Percentiles rank a stretch among this genome's conserved stretches.
These are phyloP conservation scores for Chaetomiaceae sp. DNA, from an alignment of 2,329 filamentous ascomycete genomes.

Conservation along the genomic window DNA sequence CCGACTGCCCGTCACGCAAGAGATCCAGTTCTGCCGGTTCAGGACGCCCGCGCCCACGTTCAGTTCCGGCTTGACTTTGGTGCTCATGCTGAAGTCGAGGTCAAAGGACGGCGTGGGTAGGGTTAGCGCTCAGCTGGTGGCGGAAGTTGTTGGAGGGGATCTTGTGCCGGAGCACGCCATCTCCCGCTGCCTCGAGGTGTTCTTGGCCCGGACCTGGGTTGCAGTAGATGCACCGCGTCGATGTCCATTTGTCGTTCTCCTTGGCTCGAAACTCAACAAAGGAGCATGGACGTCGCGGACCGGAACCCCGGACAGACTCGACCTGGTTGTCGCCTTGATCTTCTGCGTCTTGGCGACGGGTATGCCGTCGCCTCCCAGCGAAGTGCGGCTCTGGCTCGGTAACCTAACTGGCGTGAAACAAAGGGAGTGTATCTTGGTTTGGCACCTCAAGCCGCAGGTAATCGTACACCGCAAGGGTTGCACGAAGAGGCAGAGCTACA, in stretches of 20 bases:
- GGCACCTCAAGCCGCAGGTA: too few relatives aligned
- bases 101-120: slow-evolving; percentile 19
- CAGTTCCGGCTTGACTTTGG: slow-evolving; percentile 23
- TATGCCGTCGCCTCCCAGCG: slow-evolving; percentile 15
- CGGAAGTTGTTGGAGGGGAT: slow-evolving; percentile 23
- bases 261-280: slow-evolving; percentile 24
- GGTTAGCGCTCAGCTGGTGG: slow-evolving; percentile 22
- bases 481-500: too few relatives aligned
- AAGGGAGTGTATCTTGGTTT: too few relatives aligned
- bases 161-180: slow-evolving; percentile 20
- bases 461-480: too few relatives aligned
- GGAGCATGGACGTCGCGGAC: slow-evolving; percentile 23
- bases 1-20: slow-evolving; percentile 23
- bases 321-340: slow-evolving; percentile 9
- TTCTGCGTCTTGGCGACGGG: slow-evolving; percentile 23
- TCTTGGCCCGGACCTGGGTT: slow-evolving; percentile 23
- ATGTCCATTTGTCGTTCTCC: slow-evolving; percentile 22
- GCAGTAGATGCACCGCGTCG: slow-evolving; percentile 21
- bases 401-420: slow-evolving; percentile 22
- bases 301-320: slow-evolving; percentile 20
- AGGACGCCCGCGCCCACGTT: slow-evolving; percentile 14
- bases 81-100: slow-evolving; percentile 24
- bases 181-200: slow-evolving; percentile 24
- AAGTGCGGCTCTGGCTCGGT: slow-evolving; percentile 11
- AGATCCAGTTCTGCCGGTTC: slow-evolving; percentile 21